These are phyloP conservation scores for Stentor coeruleus DNA, from an alignment of 73 alveolate species.

Conservation along the genomic window DNA sequence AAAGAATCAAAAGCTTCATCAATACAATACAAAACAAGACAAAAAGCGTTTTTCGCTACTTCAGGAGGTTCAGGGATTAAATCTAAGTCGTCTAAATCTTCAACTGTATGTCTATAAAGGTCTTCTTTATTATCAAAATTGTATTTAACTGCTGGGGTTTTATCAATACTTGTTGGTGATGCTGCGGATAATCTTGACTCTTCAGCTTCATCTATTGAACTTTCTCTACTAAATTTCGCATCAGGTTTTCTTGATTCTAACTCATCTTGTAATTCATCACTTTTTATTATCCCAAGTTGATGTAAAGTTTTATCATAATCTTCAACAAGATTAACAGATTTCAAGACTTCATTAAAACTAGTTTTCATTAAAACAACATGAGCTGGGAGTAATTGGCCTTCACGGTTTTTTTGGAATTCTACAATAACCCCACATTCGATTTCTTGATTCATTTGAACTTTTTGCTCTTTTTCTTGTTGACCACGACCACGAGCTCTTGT, in stretches of 20 bases:
- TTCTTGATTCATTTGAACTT: slow-evolving; percentile 38
- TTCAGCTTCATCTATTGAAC: slow-evolving; percentile 23
- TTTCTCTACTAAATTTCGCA: slow-evolving; percentile 38
- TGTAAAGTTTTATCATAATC: slow-evolving; percentile 84
- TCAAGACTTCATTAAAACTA: slow-evolving; percentile 80
- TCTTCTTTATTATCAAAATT: slow-evolving; percentile 49
- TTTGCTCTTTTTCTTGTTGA: slow-evolving; percentile 45
- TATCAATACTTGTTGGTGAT: slow-evolving; percentile 9
- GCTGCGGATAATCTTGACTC: background rate
- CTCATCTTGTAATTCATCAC: slow-evolving; percentile 42
- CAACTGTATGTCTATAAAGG: slow-evolving; percentile 77
- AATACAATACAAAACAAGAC: slow-evolving; percentile 90
- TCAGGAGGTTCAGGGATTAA: slow-evolving; percentile 95
- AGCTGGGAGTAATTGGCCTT: slow-evolving; percentile 81
- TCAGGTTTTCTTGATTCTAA: slow-evolving; percentile 41
- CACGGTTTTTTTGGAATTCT: slow-evolving; percentile 66
- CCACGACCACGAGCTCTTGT: slow-evolving; percentile 56
- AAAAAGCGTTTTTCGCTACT: slow-evolving; percentile 93
- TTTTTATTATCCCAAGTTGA: slow-evolving; percentile 58
- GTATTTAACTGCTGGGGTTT: slow-evolving; percentile 42
- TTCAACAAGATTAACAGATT: slow-evolving; percentile 73
- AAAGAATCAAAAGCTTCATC: slow-evolving; percentile 96
- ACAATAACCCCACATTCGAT: slow-evolving; percentile 62
- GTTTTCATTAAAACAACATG: slow-evolving; percentile 78
- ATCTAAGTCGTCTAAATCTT: slow-evolving; percentile 74